These are phyloP conservation scores for Aspergillus tamarii DNA, from an alignment of 2,329 filamentous ascomycete species.

Conservation along the genomic window DNA sequence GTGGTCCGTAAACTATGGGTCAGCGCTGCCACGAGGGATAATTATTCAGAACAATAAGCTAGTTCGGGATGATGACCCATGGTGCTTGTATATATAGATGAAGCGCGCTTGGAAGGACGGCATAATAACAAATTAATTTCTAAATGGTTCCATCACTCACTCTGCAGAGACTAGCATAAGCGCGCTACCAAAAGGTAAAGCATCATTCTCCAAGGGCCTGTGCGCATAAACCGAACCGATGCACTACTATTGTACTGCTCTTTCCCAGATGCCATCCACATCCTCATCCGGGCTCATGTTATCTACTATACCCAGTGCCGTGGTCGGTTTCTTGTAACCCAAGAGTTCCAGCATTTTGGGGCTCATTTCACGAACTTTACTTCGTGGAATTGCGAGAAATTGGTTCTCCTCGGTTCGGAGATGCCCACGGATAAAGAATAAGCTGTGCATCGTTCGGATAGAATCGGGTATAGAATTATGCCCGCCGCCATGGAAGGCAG, in stretches of 20 bases:
- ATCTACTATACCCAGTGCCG: slow-evolving; percentile 37
- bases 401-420: slow-evolving; percentile 41
- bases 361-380: slow-evolving; percentile 35
- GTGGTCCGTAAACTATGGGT: too few relatives aligned
- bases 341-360: slow-evolving; percentile 36
- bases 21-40: too few relatives aligned
- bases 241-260: neutral
- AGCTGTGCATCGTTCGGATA: slow-evolving; percentile 32
- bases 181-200: too few relatives aligned
- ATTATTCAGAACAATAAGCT: too few relatives aligned
- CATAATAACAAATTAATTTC: too few relatives aligned
- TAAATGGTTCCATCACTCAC: too few relatives aligned
- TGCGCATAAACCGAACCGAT: too few relatives aligned
- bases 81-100: too few relatives aligned
- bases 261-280: slow-evolving; percentile 18
- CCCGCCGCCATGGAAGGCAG: slow-evolving; percentile 38
- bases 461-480: slow-evolving; percentile 30
- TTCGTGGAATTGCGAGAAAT: slow-evolving; percentile 35
- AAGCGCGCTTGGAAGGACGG: too few relatives aligned
- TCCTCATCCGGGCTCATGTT: slow-evolving; percentile 26
- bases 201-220: too few relatives aligned
- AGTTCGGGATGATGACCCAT: too few relatives aligned
- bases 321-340: slow-evolving; percentile 38
- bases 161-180: too few relatives aligned
- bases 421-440: slow-evolving; percentile 36